Conservation (phyloP, 352 stramenopile species). For the Hyaloperonospora brassicae region DNA sequence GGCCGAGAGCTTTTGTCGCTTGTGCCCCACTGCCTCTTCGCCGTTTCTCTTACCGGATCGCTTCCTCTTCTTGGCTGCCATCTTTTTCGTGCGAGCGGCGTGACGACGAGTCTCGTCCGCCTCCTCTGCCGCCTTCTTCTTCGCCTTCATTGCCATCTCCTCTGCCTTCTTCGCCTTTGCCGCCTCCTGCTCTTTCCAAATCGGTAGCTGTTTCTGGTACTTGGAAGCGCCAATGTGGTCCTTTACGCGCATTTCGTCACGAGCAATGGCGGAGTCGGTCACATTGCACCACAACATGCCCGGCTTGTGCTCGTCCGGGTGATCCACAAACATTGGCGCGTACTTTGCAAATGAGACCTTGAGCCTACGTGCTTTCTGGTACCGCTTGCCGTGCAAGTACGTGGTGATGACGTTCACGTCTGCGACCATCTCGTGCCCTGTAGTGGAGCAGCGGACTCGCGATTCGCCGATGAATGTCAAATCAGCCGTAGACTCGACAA, state of each 20-base stretch:
- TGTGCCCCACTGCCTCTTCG: slow-evolving; percentile 3
- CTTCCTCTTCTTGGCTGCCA: slow-evolving; percentile 24
- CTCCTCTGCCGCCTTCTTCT: slow-evolving; percentile 26
- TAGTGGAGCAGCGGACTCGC: slow-evolving; percentile 50
- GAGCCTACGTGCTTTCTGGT: slow-evolving; percentile 33
- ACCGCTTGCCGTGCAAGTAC: slow-evolving; percentile 55
- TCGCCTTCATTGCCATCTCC: slow-evolving; percentile 8
- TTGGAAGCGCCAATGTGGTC: slow-evolving; percentile 41
- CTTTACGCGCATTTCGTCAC: slow-evolving; percentile 41
- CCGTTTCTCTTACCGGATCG: slow-evolving; percentile 10
- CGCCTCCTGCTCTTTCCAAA: slow-evolving; percentile 43
- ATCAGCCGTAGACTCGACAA: slow-evolving; percentile 36
- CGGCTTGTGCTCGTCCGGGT: slow-evolving; percentile 45
- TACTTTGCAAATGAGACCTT: slow-evolving; percentile 47
- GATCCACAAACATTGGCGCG: slow-evolving; percentile 55
- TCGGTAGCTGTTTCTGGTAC: slow-evolving; percentile 50
- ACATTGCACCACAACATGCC: slow-evolving; percentile 59
- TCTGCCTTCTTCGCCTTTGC: slow-evolving; percentile 28
- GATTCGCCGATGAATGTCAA: slow-evolving; percentile 39
- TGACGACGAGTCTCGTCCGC: slow-evolving; percentile 23
- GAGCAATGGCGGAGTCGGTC: slow-evolving; percentile 46
- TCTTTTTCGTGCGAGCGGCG: slow-evolving; percentile 16
- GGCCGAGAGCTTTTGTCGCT: slow-evolving; percentile 14
- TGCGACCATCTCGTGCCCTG: slow-evolving; percentile 62
- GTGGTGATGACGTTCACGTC: slow-evolving; percentile 39